phyloP scores from a whole-genome alignment of 2,329 filamentous ascomycete species.

The Sclerotinia glacialis region DNA sequence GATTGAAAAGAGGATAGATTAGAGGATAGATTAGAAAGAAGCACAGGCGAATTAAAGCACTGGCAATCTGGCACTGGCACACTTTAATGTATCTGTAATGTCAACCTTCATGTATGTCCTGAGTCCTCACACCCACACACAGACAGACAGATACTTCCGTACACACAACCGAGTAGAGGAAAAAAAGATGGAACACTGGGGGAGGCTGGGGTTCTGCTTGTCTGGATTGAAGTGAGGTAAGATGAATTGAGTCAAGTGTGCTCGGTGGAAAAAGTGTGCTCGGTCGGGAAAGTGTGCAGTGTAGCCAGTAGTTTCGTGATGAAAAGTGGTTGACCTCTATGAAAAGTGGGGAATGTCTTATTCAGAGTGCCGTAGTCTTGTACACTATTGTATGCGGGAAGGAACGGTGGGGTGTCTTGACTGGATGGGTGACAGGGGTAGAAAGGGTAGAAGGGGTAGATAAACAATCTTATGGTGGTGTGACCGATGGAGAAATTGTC shows the following conservation, averaged over 20 bases:
- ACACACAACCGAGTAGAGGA: constrained; percentile 16
- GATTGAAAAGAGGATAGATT: constrained; percentile 39
- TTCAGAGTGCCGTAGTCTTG: not conserved
- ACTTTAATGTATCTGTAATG: not conserved
- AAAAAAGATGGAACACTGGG: constrained; percentile 14
- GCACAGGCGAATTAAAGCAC: constrained; percentile 30
- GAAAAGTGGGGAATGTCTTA: constrained; percentile 6
- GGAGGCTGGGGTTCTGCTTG: constrained; percentile 17
- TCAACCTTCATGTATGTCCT: no score
- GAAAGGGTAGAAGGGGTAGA: not conserved
- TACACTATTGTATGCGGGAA: constrained; percentile 18
- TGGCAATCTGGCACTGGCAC: constrained; percentile 4
- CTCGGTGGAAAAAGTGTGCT: not conserved
- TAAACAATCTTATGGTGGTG: not conserved
- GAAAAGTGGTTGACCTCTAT: not conserved
- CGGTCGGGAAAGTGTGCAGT: constrained; percentile 18
- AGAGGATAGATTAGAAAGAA: constrained; percentile 37
- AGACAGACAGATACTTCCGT: not conserved
- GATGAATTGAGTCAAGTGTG: not conserved
- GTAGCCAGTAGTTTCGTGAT: constrained; percentile 3
- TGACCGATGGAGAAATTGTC: not conserved
- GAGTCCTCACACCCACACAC: constrained; percentile 1
- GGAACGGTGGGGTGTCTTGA: constrained; percentile 14
- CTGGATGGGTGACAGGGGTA: not conserved
- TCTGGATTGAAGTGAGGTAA: not conserved